These are phyloP conservation scores for Rhododendron mucronatum DNA, from an alignment of 148 eudicot genomes.

Conservation along the genomic window DNA sequence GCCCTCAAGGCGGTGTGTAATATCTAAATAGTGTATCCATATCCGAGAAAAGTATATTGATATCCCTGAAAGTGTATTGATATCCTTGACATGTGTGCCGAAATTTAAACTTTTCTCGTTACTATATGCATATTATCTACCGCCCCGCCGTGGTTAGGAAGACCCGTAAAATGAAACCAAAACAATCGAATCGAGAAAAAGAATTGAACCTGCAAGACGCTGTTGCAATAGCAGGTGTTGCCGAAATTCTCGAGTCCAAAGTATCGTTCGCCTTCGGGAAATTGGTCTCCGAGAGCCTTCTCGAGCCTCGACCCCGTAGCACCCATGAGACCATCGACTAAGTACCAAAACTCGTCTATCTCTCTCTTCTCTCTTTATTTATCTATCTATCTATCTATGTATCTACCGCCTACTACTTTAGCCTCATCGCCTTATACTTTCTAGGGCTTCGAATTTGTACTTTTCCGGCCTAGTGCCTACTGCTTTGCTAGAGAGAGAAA, in stretches of 20 bases:
- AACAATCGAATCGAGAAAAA: background rate
- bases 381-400: background rate
- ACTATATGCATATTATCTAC: no score
- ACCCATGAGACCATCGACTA: slow-evolving; percentile 72
- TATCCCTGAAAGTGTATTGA: background rate
- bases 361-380: slow-evolving; percentile 14
- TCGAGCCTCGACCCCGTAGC: slow-evolving; percentile 80
- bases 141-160: background rate
- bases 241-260: slow-evolving; percentile 85
- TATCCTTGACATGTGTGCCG: background rate
- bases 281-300: slow-evolving; percentile 85
- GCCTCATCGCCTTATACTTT: background rate
- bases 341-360: slow-evolving; percentile 38
- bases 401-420: background rate
- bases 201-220: slow-evolving; percentile 75
- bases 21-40: no score
- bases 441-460: background rate
- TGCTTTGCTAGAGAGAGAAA: background rate
- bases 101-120: background rate
- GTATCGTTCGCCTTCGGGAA: slow-evolving; percentile 84
- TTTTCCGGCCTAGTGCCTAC: background rate
- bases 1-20: background rate
- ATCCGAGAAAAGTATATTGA: no score
- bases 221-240: slow-evolving; percentile 83
- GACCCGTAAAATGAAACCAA: background rate